Percentiles rank a stretch among this genome's conserved stretches.
These are phyloP conservation scores for Pythium scleroteichum DNA, from an alignment of 352 stramenopile genomes.

Conservation along the genomic window DNA sequence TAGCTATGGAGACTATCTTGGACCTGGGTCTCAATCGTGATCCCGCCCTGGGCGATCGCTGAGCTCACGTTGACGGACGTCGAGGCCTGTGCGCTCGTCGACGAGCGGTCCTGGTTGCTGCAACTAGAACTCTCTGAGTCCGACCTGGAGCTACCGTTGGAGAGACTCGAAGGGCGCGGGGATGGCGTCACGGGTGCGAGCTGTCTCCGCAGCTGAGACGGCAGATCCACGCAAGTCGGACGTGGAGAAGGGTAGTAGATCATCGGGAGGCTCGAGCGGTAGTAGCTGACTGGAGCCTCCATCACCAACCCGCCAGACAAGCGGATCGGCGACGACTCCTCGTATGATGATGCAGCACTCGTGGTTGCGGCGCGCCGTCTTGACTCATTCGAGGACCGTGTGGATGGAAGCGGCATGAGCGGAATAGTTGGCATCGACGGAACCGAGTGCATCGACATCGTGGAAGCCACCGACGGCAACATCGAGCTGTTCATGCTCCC, in stretches of 20 bases:
- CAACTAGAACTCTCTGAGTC: conserved; percentile 17
- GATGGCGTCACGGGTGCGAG: conserved; percentile 23
- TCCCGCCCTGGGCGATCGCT: conserved; percentile 13
- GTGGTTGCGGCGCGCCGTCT: conserved; percentile 17
- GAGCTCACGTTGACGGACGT: conserved; percentile 1
- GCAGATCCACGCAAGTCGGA: conserved; percentile 17
- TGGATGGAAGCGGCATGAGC: conserved; percentile 20
- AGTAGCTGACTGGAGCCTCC: conserved; percentile 23
- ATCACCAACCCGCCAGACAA: conserved; percentile 26
- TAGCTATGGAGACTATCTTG: conserved; percentile 42
- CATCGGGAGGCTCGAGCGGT: conserved; percentile 18
- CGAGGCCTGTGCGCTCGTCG: conserved; percentile 8
- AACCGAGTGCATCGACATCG: conserved; percentile 8
- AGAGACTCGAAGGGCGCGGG: conserved; percentile 11
- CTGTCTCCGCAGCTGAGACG: conserved; percentile 11
- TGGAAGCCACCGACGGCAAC: conserved; percentile 4
- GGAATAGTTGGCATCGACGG: conserved; percentile 13
- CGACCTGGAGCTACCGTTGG: conserved; percentile 3
- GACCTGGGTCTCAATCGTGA: conserved; percentile 33
- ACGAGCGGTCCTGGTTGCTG: conserved; percentile 14
- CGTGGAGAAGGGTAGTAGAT: conserved; percentile 10
- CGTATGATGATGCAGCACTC: conserved; percentile 6
- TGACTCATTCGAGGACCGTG: conserved; percentile 10
- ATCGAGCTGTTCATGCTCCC: conserved; percentile 1
- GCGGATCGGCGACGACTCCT: conserved; percentile 19